Conservation (phyloP, 2,329 filamentous ascomycete species). For the Claviceps sp. region DNA sequence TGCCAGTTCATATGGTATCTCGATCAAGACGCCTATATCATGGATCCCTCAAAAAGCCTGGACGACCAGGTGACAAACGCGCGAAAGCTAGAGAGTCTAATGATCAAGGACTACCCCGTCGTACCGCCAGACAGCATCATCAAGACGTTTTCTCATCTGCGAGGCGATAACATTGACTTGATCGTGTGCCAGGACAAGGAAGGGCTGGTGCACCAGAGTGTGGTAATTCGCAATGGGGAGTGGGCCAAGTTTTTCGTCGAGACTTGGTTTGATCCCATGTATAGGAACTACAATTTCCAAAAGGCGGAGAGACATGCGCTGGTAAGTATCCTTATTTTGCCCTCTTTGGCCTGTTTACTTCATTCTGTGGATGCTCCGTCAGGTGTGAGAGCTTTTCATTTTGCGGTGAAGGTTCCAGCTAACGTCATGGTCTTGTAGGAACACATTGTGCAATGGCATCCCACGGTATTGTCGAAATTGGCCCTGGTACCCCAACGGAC, state of each 20-base stretch:
- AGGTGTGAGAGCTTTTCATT: too few relatives aligned
- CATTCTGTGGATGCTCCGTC: too few relatives aligned
- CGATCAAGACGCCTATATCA: conserved; percentile 74
- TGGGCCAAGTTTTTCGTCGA: conserved; percentile 92
- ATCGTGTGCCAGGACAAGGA: conserved; percentile 75
- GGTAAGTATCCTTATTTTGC: conserved; percentile 35
- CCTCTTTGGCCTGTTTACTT: too few relatives aligned
- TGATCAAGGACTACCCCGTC: conserved; percentile 75
- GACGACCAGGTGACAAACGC: conserved; percentile 58
- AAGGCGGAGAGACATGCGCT: conserved; percentile 87
- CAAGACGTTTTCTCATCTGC: conserved; percentile 78
- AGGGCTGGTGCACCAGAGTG: conserved; percentile 63
- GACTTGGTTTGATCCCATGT: conserved; percentile 91
- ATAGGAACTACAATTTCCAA: conserved; percentile 89
- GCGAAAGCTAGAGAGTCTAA: conserved; percentile 55
- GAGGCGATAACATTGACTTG: conserved; percentile 63
- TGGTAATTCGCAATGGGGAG: conserved; percentile 69
- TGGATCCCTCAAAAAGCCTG: conserved; percentile 61
- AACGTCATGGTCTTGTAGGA: conserved; percentile 36
- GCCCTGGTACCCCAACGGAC: conserved; percentile 77
- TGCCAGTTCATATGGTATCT: conserved; percentile 78
- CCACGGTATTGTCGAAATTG: conserved; percentile 81
- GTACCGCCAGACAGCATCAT: conserved; percentile 96
- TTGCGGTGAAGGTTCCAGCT: not conserved
- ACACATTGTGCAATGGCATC: conserved; percentile 91